These are phyloP conservation scores for Lactarius sanguifluus DNA, from an alignment of 768 basidiomycete species.

Conservation along the genomic window DNA sequence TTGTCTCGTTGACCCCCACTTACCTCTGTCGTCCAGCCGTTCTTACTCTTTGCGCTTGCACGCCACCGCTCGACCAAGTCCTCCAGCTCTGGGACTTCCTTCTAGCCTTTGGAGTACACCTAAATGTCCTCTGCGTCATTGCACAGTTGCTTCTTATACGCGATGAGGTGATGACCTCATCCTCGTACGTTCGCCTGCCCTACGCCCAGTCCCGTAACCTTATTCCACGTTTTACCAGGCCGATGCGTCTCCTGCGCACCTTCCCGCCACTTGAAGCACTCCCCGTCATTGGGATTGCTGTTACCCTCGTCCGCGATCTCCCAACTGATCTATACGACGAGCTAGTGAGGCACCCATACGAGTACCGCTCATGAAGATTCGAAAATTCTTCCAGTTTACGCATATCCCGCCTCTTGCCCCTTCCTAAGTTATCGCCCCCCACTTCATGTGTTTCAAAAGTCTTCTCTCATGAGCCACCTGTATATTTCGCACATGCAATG, in stretches of 20 bases:
- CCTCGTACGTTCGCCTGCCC: slow-evolving; percentile 57
- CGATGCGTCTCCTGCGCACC: slow-evolving; percentile 91
- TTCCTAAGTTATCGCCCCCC: slow-evolving; percentile 7
- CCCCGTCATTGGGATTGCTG: slow-evolving; percentile 88
- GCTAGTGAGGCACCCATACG: slow-evolving; percentile 85
- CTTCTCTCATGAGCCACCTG: slow-evolving; percentile 1
- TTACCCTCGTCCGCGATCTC: slow-evolving; percentile 90
- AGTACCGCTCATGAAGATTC: slow-evolving; percentile 33
- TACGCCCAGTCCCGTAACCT: slow-evolving; percentile 8
- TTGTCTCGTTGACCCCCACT: slow-evolving; percentile 13
- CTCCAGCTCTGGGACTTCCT: slow-evolving; percentile 97
- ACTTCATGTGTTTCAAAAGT: slow-evolving; percentile 6
- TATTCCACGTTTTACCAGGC: slow-evolving; percentile 46
- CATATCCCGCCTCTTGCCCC: not conserved
- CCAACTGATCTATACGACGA: slow-evolving; percentile 86
- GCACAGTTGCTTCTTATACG: slow-evolving; percentile 91
- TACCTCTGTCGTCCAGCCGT: slow-evolving; percentile 55
- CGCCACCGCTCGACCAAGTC: slow-evolving; percentile 93
- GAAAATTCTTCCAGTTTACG: not conserved
- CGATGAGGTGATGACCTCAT: slow-evolving; percentile 83
- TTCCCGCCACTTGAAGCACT: slow-evolving; percentile 90
- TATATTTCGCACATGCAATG: slow-evolving; percentile 14
- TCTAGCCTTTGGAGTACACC: slow-evolving; percentile 92
- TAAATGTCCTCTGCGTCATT: slow-evolving; percentile 96
- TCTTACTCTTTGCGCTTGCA: slow-evolving; percentile 93